phyloP scores from a whole-genome alignment of 306 rosid genomes.

The Prunus dulcis region DNA sequence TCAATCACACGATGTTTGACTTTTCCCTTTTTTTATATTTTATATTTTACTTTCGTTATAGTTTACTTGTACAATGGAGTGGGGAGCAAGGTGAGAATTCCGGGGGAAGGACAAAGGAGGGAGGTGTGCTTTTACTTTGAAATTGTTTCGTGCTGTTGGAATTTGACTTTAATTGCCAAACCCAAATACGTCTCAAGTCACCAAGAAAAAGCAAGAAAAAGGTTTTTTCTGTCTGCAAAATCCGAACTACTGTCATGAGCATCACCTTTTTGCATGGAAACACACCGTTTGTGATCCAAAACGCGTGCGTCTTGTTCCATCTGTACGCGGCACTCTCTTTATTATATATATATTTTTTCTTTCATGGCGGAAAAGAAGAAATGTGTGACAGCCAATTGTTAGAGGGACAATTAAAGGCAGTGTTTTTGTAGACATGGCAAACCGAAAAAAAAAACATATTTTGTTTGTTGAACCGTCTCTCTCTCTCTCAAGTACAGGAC shows the following conservation, averaged over 20 bases:
- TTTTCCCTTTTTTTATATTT: not conserved
- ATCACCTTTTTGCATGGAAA: constrained; percentile 19
- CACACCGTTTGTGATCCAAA: constrained; percentile 32
- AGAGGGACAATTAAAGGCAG: not conserved
- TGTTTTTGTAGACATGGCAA: constrained; percentile 2
- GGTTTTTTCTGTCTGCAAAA: not conserved
- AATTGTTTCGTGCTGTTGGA: constrained; percentile 25
- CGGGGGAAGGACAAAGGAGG: not conserved
- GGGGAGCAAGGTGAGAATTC: not conserved
- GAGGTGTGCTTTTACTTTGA: constrained; percentile 18
- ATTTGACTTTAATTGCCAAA: constrained; percentile 38
- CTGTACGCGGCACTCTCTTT: constrained; percentile 16
- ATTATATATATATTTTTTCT: not conserved
- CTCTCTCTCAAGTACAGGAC: not conserved
- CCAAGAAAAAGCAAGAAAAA: not conserved
- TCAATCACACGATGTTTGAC: constrained; percentile 42
- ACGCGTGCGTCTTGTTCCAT: constrained; percentile 20
- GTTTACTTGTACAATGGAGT: constrained; percentile 6
- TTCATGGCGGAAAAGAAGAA: not conserved
- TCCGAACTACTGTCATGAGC: not conserved
- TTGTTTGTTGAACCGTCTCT: constrained; percentile 6
- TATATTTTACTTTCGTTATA: not conserved
- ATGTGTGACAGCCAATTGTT: constrained; percentile 5
- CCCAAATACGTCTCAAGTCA: not conserved
- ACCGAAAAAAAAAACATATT: not conserved